Conservation (phyloP, 2,329 filamentous ascomycete species). For the Fusarium newnesense region DNA sequence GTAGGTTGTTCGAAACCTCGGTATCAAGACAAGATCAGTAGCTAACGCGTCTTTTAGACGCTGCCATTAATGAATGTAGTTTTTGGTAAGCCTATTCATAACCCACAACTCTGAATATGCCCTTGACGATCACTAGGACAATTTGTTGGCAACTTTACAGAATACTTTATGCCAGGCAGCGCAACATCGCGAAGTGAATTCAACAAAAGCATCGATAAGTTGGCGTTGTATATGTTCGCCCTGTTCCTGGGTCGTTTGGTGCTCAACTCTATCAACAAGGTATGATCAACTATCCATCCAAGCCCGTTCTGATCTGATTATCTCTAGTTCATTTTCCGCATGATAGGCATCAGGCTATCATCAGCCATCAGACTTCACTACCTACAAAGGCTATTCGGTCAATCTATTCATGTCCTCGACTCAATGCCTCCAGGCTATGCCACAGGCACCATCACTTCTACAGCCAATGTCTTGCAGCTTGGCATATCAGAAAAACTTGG, state of each 20-base stretch:
- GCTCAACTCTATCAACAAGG: constrained; percentile 71
- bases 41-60: constrained; percentile 46
- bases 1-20: neutral
- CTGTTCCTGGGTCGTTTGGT: constrained; percentile 75
- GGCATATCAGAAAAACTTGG: constrained; percentile 73
- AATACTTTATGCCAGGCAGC: constrained; percentile 50
- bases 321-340: constrained; percentile 63
- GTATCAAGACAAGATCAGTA: neutral
- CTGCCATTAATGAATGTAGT: constrained; percentile 69
- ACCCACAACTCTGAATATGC: no score
- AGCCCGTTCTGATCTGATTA: neutral
- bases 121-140: constrained; percentile 45
- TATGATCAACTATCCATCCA: constrained; percentile 25
- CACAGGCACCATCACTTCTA: constrained; percentile 71
- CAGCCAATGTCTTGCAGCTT: constrained; percentile 71
- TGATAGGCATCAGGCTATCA: constrained; percentile 71
- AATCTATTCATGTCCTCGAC: constrained; percentile 75
- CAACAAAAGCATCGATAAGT: constrained; percentile 52
- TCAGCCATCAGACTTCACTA: constrained; percentile 72
- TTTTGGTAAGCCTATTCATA: constrained; percentile 55
- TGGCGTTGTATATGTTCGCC: constrained; percentile 74
- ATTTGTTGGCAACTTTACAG: constrained; percentile 61
- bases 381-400: constrained; percentile 69
- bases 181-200: constrained; percentile 53
- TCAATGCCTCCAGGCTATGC: constrained; percentile 71